Conservation (phyloP, 2,329 filamentous ascomycete species). For the Penicillium italicum region DNA sequence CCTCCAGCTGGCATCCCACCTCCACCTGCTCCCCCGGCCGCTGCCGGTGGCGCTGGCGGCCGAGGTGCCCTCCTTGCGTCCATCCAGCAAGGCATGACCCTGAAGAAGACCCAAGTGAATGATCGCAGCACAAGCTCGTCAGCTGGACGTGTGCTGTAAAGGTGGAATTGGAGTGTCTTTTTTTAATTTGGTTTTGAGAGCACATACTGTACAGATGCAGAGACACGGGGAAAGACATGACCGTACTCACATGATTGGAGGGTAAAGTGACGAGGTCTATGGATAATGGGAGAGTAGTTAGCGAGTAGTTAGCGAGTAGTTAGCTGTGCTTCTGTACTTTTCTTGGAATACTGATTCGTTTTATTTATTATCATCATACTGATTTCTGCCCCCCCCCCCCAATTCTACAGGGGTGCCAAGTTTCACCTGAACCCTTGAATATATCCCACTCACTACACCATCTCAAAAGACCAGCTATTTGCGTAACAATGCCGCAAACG, state of each 20-base stretch:
- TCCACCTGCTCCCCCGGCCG: slow-evolving; percentile 46
- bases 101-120: slow-evolving; percentile 87
- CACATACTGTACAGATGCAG: slow-evolving; percentile 23
- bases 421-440: background rate
- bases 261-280: background rate
- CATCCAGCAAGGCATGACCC: slow-evolving; percentile 72
- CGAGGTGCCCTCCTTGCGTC: slow-evolving; percentile 68
- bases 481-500: too few species aligned
- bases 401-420: background rate
- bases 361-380: background rate
- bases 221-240: background rate
- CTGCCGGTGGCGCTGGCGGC: slow-evolving; percentile 50
- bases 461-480: too few species aligned
- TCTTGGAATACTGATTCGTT: slow-evolving; percentile 12
- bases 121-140: slow-evolving; percentile 71
- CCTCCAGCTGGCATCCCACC: slow-evolving; percentile 43
- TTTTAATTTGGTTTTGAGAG: background rate
- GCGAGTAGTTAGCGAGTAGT: background rate
- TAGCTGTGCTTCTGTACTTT: slow-evolving; percentile 8
- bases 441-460: too few species aligned
- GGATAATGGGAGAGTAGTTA: slow-evolving; percentile 2
- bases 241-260: background rate
- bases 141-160: slow-evolving; percentile 68
- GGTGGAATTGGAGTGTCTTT: background rate
- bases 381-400: too few species aligned